These are phyloP conservation scores for Stachybotrys echinatus DNA, from an alignment of 2,329 filamentous ascomycete species.

Conservation along the genomic window DNA sequence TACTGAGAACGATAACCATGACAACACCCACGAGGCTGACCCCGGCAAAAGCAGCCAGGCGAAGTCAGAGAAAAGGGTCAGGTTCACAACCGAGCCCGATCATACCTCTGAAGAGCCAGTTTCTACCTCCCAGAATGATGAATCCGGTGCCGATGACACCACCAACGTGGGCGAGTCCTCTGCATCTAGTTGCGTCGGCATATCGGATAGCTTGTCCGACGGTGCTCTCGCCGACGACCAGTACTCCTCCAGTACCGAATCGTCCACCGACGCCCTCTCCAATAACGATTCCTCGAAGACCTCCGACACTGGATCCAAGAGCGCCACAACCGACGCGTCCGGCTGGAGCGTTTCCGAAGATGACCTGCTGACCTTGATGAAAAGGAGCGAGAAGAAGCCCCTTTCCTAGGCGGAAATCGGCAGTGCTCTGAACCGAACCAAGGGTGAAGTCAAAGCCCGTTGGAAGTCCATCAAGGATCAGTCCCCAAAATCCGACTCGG, in stretches of 20 bases:
- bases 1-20: not conserved
- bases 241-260: not conserved
- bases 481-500: not conserved
- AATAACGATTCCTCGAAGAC: too few species aligned
- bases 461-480: slow-evolving; percentile 25
- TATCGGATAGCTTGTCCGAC: too few species aligned
- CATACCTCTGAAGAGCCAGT: not conserved
- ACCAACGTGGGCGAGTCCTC: not conserved
- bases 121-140: too few species aligned
- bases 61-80: not conserved
- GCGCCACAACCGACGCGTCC: slow-evolving; percentile 1
- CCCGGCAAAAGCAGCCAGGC: not conserved
- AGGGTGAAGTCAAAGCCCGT: slow-evolving; percentile 22
- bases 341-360: slow-evolving; percentile 30
- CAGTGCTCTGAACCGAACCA: slow-evolving; percentile 16
- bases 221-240: too few species aligned
- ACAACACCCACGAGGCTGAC: not conserved
- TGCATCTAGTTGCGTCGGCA: not conserved
- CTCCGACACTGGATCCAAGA: too few species aligned
- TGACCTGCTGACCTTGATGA: slow-evolving; percentile 26
- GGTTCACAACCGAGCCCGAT: not conserved
- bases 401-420: slow-evolving; percentile 25
- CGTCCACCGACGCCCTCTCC: too few species aligned
- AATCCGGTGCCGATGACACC: too few species aligned
- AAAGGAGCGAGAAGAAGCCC: slow-evolving; percentile 14